A percentile compares a stretch with the other conserved stretches of the same genome.
These are phyloP conservation scores for Nakazawaea pomicola DNA, from an alignment of 805 yeast species.

Conservation along the genomic window DNA sequence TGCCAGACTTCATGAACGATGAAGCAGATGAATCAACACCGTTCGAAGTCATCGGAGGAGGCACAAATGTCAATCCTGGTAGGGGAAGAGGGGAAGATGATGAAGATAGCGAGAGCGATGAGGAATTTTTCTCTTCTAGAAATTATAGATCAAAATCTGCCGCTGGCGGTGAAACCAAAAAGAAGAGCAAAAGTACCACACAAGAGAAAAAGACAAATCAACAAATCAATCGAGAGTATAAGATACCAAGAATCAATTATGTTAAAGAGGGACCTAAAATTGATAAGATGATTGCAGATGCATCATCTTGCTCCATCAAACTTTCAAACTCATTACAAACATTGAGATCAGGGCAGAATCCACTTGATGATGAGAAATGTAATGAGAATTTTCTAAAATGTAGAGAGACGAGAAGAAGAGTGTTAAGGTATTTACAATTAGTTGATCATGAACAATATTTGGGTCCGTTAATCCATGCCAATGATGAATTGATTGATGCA, in stretches of 20 bases:
- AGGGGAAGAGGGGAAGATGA: conserved; percentile 18
- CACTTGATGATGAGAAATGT: conserved; percentile 60
- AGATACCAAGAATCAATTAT: conserved; percentile 66
- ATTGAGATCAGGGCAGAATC: conserved; percentile 37
- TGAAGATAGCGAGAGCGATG: conserved; percentile 17
- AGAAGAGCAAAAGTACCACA: conserved; percentile 9
- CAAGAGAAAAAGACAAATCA: conserved; percentile 20
- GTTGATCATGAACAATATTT: conserved; percentile 81
- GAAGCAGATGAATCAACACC: conserved; percentile 40
- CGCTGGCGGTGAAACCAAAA: conserved; percentile 8
- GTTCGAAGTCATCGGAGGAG: conserved; percentile 23
- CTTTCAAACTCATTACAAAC: conserved; percentile 53
- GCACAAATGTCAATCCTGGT: conserved; percentile 10
- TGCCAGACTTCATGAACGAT: conserved; percentile 45
- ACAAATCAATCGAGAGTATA: conserved; percentile 43
- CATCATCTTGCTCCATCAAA: conserved; percentile 69
- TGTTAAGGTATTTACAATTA: conserved; percentile 76
- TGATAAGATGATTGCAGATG: conserved; percentile 61
- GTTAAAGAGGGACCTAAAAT: conserved; percentile 71
- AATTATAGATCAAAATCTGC: conserved; percentile 11
- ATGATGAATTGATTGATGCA: conserved; percentile 80
- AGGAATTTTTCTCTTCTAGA: conserved; percentile 13
- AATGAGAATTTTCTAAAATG: conserved; percentile 70
- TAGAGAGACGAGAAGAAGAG: conserved; percentile 67
- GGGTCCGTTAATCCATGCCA: conserved; percentile 85